These are phyloP conservation scores for Dryas alaskensis DNA, from an alignment of 306 rosid species.

Conservation along the genomic window DNA sequence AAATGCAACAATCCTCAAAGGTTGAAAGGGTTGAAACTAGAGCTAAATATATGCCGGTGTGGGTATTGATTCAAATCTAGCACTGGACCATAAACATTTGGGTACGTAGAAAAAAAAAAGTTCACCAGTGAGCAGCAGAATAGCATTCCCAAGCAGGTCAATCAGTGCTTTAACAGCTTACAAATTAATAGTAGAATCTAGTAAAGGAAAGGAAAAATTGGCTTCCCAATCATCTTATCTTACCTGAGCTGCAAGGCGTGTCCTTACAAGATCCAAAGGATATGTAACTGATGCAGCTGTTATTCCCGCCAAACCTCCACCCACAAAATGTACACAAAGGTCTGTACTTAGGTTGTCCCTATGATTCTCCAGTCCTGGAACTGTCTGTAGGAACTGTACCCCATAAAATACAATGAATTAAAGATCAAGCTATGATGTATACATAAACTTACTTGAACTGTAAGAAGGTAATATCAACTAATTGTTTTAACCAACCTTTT, in stretches of 20 bases:
- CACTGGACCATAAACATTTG: background rate
- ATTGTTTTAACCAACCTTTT: slow-evolving; percentile 43
- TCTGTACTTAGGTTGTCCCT: slow-evolving; percentile 55
- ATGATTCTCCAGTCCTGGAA: slow-evolving; percentile 52
- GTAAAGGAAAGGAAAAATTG: background rate
- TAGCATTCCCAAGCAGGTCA: background rate
- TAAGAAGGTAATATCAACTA: background rate
- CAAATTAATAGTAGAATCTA: background rate
- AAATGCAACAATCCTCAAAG: background rate
- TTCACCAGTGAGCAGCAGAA: background rate
- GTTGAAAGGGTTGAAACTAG: background rate
- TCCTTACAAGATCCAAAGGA: slow-evolving; percentile 97
- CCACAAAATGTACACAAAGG: slow-evolving; percentile 64
- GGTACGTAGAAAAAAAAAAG: background rate
- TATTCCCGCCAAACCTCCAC: slow-evolving; percentile 94
- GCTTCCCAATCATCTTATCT: slow-evolving; percentile 12
- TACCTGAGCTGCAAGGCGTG: slow-evolving; percentile 98
- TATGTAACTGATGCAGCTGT: slow-evolving; percentile 90
- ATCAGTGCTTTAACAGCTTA: background rate
- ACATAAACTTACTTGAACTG: background rate
- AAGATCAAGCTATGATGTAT: background rate
- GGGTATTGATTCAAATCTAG: background rate
- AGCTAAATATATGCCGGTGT: background rate
- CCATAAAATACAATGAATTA: slow-evolving; percentile 14
- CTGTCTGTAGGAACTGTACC: slow-evolving; percentile 51